Evolutionary conservation across 2,329 filamentous ascomycete species (phyloP).

Genomic region (Aspergillus tamarii): DNA sequence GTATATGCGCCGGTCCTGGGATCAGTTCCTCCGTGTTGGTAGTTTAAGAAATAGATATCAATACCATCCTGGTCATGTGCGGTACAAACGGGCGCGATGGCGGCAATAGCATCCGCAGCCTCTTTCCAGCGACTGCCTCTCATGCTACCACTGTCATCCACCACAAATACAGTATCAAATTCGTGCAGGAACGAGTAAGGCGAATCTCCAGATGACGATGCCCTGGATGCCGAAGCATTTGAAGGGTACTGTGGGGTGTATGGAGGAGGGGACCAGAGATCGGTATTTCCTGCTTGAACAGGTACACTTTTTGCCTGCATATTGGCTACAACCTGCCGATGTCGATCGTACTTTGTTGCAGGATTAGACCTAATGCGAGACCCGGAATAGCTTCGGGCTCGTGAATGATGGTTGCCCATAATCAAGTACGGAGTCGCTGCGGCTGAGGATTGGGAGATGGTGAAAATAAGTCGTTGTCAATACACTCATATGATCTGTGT

Average conservation of each 20-base stretch:
- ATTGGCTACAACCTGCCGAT: neutral
- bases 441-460: neutral
- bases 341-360: neutral
- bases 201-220: slow-evolving; percentile 54
- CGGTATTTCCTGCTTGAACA: neutral
- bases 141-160: slow-evolving; percentile 94
- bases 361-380: neutral
- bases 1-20: slow-evolving; percentile 60
- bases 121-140: slow-evolving; percentile 74
- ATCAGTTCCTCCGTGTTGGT: slow-evolving; percentile 46
- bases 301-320: neutral
- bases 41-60: slow-evolving; percentile 90
- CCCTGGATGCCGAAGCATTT: slow-evolving; percentile 29
- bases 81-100: slow-evolving; percentile 82
- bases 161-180: slow-evolving; percentile 88
- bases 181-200: slow-evolving; percentile 73
- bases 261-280: slow-evolving; percentile 25
- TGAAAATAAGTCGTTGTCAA: neutral
- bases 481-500: neutral
- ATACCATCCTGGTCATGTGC: slow-evolving; percentile 79
- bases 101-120: slow-evolving; percentile 67
- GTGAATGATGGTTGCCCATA: slow-evolving; percentile 14
- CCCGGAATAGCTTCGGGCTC: neutral
- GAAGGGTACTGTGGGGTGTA: slow-evolving; percentile 23
- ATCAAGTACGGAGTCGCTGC: neutral